These are phyloP conservation scores for Barnettozyma sucrosica DNA, from an alignment of 805 yeast genomes.

Conservation along the genomic window DNA sequence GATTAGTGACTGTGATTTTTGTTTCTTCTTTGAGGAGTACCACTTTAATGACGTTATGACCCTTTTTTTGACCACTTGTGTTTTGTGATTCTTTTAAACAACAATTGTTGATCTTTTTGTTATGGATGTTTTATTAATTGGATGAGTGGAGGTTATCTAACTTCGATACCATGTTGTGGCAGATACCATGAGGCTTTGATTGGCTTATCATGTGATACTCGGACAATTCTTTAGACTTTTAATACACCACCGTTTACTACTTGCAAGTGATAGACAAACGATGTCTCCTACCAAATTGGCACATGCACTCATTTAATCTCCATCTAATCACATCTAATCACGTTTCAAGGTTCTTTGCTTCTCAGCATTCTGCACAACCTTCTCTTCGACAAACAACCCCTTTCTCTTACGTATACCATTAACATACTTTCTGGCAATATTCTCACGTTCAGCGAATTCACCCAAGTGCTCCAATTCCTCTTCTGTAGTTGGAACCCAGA, in stretches of 20 bases:
- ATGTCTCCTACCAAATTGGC: too few relatives aligned
- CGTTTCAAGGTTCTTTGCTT: conserved; percentile 85
- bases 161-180: neutral
- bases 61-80: neutral
- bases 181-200: neutral
- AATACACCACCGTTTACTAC: neutral
- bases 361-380: conserved; percentile 87
- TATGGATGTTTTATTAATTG: neutral
- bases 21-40: neutral
- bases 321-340: conserved; percentile 38
- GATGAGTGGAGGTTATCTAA: neutral
- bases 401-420: conserved; percentile 76
- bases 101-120: neutral
- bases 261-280: neutral
- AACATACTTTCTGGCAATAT: conserved; percentile 83
- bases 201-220: neutral
- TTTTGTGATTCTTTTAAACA: neutral
- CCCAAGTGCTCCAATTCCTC: conserved; percentile 94
- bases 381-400: conserved; percentile 86
- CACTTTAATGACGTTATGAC: conserved; percentile 4
- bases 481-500: conserved; percentile 98
- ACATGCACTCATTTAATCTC: too few relatives aligned
- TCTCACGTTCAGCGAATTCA: conserved; percentile 86
- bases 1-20: neutral
- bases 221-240: neutral